phyloP scores from a whole-genome alignment of 192 early-diverging fungal genomes.

The Kickxella alabastrina region DNA sequence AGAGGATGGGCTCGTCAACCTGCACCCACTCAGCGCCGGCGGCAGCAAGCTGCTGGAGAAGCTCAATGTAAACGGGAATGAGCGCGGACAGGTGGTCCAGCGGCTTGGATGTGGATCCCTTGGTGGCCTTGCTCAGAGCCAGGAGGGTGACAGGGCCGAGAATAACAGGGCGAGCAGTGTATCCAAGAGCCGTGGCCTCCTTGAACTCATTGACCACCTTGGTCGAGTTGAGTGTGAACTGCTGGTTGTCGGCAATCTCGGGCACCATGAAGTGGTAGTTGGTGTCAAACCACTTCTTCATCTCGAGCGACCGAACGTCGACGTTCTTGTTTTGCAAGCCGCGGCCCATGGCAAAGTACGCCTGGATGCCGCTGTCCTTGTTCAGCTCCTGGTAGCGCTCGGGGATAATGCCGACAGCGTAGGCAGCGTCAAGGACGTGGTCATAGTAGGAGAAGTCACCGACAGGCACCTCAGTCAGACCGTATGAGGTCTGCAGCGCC shows the following conservation, averaged over 20 bases:
- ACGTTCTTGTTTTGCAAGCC: slow-evolving; percentile 82
- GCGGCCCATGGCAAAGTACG: slow-evolving; percentile 98
- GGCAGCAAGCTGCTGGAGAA: slow-evolving; percentile 68
- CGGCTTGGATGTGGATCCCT: slow-evolving; percentile 67
- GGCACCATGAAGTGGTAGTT: slow-evolving; percentile 96
- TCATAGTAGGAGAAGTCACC: slow-evolving; percentile 98
- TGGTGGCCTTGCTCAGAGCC: slow-evolving; percentile 77
- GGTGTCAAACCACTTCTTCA: slow-evolving; percentile 99
- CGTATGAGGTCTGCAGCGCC: slow-evolving; percentile 66
- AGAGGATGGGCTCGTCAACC: slow-evolving; percentile 92
- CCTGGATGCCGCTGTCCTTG: slow-evolving; percentile 61
- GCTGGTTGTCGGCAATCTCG: slow-evolving; percentile 72
- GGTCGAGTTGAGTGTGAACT: slow-evolving; percentile 63
- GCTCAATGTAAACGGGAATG: slow-evolving; percentile 74
- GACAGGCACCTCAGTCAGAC: slow-evolving; percentile 81
- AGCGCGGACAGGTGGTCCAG: slow-evolving; percentile 72
- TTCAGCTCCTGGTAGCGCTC: slow-evolving; percentile 64
- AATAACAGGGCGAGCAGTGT: slow-evolving; percentile 88
- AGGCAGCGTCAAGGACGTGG: slow-evolving; percentile 74
- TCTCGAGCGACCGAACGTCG: slow-evolving; percentile 93
- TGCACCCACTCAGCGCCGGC: slow-evolving; percentile 93
- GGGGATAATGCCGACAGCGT: slow-evolving; percentile 62
- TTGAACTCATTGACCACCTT: slow-evolving; percentile 83
- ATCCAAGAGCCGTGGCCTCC: slow-evolving; percentile 87
- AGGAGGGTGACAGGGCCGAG: slow-evolving; percentile 91